Conservation (phyloP, 2,329 filamentous ascomycete species). For the Colletotrichum sp. region DNA sequence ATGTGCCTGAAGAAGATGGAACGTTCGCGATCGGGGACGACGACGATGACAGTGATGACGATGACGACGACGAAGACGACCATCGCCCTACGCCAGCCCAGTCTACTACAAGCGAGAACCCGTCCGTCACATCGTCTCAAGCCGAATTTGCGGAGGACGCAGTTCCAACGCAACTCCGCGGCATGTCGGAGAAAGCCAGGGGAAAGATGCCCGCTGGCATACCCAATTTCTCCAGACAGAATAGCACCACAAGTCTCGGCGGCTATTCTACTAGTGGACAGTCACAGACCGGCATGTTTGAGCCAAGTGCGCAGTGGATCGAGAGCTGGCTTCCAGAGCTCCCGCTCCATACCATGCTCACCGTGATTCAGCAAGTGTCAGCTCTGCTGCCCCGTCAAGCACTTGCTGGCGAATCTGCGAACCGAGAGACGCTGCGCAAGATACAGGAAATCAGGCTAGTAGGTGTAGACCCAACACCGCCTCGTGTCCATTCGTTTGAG, state of each 20-base stretch:
- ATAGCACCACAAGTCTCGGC: conserved; percentile 81
- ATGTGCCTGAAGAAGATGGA: conserved; percentile 72
- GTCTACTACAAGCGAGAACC: conserved; percentile 67
- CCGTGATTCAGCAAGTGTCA: conserved; percentile 71
- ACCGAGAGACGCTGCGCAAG: conserved; percentile 52
- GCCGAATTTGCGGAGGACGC: conserved; percentile 74
- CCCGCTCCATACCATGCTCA: conserved; percentile 84
- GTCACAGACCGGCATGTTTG: conserved; percentile 67
- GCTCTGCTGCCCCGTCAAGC: conserved; percentile 59
- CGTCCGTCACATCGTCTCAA: conserved; percentile 71
- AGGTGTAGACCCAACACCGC: conserved; percentile 74
- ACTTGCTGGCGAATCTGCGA: conserved; percentile 44
- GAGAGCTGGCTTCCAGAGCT: conserved; percentile 93
- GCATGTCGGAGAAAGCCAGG: conserved; percentile 96
- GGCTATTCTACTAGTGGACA: conserved; percentile 65
- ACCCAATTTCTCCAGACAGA: conserved; percentile 85
- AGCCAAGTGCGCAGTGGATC: conserved; percentile 84
- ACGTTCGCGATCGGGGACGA: conserved; percentile 91
- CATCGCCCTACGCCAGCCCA: conserved; percentile 61
- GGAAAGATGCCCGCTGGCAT: conserved; percentile 92
- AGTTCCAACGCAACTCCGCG: conserved; percentile 80
- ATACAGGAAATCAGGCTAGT: conserved; percentile 68
- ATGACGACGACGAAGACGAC: conserved; percentile 57
- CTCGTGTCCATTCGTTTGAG: conserved; percentile 87
- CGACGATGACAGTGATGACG: conserved; percentile 65